Conservation (phyloP, 192 early-diverging fungal genomes). For the Allomyces macrogynus region DNA sequence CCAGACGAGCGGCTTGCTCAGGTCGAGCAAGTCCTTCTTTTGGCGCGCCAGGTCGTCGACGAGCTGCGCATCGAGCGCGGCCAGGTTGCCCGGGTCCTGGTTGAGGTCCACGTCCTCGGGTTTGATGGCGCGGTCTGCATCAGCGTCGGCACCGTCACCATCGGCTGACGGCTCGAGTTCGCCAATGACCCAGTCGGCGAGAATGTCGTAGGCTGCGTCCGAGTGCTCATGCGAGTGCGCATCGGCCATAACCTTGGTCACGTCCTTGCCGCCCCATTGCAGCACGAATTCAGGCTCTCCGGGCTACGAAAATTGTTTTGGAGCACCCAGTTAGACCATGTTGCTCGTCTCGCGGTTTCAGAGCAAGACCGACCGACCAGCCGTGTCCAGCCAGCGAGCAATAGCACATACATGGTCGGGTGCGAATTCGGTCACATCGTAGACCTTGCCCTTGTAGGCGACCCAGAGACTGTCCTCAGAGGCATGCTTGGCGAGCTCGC, state of each 20-base stretch:
- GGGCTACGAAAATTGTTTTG: slow-evolving; percentile 31
- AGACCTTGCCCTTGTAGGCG: neutral
- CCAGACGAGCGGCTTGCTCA: slow-evolving; percentile 52
- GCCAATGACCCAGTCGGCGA: slow-evolving; percentile 67
- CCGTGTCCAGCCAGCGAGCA: too few relatives aligned
- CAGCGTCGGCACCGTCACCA: too few relatives aligned
- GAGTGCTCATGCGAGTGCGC: slow-evolving; percentile 54
- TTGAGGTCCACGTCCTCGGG: neutral
- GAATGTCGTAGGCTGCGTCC: slow-evolving; percentile 64
- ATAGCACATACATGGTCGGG: neutral
- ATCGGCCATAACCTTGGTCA: slow-evolving; percentile 59
- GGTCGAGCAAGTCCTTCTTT: slow-evolving; percentile 60
- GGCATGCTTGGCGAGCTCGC: neutral
- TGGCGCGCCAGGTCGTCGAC: slow-evolving; percentile 15
- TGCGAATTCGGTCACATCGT: neutral
- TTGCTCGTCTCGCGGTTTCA: too few relatives aligned
- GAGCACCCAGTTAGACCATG: too few relatives aligned
- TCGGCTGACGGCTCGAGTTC: neutral
- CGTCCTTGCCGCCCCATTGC: slow-evolving; percentile 70
- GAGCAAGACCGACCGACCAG: too few relatives aligned
- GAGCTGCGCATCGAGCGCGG: slow-evolving; percentile 18
- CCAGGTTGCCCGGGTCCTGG: too few relatives aligned
- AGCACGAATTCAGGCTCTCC: slow-evolving; percentile 75
- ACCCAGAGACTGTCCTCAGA: neutral
- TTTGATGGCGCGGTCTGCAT: neutral